Conservation (phyloP, 768 basidiomycete species). For the Tricholoma matsutake region DNA sequence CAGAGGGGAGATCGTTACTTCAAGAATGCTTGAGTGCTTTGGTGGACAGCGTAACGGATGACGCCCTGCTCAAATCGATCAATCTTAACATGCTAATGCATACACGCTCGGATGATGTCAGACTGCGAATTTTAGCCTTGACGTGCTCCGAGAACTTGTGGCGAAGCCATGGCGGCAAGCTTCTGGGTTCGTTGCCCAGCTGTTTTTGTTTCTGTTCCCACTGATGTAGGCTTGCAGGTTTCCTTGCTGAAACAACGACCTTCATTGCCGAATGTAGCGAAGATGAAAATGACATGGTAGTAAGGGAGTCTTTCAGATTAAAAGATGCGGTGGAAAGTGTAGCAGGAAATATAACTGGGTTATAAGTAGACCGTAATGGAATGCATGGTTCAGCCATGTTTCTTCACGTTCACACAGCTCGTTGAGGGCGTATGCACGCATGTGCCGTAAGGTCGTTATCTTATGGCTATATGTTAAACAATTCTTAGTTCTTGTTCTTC, state of each 20-base stretch:
- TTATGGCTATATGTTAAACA: too few relatives aligned
- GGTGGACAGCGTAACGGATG: constrained; percentile 49
- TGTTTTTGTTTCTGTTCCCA: not conserved
- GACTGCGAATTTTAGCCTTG: constrained; percentile 69
- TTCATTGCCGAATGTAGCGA: constrained; percentile 87
- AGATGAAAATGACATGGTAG: constrained; percentile 85
- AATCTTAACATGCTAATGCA: constrained; percentile 86
- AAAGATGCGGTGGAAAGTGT: constrained; percentile 71
- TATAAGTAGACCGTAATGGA: constrained; percentile 22
- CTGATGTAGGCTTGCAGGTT: constrained; percentile 42
- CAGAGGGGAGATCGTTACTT: constrained; percentile 37
- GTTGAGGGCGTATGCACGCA: too few relatives aligned
- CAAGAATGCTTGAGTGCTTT: constrained; percentile 55
- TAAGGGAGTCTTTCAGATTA: constrained; percentile 62
- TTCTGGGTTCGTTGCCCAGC: constrained; percentile 51
- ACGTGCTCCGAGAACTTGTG: constrained; percentile 70
- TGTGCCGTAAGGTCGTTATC: too few relatives aligned
- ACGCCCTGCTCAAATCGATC: constrained; percentile 70
- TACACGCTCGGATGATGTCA: constrained; percentile 78
- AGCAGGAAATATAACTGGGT: constrained; percentile 59
- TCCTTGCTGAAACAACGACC: constrained; percentile 76
- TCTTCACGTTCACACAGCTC: too few relatives aligned
- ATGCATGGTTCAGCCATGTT: too few relatives aligned
- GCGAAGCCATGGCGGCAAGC: constrained; percentile 70
- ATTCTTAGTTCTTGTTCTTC: too few relatives aligned